These are phyloP conservation scores for Bipolaris gigantea DNA, from an alignment of 2,329 filamentous ascomycete species.

Conservation along the genomic window DNA sequence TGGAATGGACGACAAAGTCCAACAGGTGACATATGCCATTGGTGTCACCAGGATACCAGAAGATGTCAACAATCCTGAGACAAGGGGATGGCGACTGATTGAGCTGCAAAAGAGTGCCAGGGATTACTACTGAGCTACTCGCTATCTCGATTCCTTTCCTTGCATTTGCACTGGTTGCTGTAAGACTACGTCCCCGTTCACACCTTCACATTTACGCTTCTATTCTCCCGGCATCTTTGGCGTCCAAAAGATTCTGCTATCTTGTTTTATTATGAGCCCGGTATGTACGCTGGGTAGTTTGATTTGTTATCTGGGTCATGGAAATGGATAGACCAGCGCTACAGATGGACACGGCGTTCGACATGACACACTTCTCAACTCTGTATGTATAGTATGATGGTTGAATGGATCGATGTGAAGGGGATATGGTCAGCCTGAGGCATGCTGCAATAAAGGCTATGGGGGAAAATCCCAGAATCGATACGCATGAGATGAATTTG, in stretches of 20 bases:
- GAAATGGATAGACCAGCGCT: constrained; percentile 22
- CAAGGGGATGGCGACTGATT: constrained; percentile 93
- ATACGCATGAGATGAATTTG: not conserved
- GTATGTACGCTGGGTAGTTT: constrained; percentile 7
- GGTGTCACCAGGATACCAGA: constrained; percentile 92
- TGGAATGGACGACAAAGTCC: constrained; percentile 98
- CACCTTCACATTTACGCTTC: constrained; percentile 20
- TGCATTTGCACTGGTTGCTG: constrained; percentile 7
- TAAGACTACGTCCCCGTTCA: constrained; percentile 23
- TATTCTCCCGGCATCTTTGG: constrained; percentile 33
- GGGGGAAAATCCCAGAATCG: not conserved
- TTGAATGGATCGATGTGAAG: constrained; percentile 8
- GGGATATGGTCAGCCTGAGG: constrained; percentile 10
- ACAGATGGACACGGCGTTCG: constrained; percentile 13
- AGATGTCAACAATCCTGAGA: constrained; percentile 96
- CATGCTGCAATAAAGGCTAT: not conserved
- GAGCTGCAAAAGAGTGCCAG: constrained; percentile 98
- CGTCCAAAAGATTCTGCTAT: constrained; percentile 33
- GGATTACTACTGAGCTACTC: constrained; percentile 70
- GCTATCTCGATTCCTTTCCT: not conserved
- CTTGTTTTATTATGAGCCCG: constrained; percentile 8
- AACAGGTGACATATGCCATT: constrained; percentile 97
- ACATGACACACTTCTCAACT: constrained; percentile 31
- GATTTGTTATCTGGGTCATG: constrained; percentile 15
- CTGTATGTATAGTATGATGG: constrained; percentile 29